These are phyloP conservation scores for Termitomyces titanicus DNA, from an alignment of 768 basidiomycete genomes.

Conservation along the genomic window DNA sequence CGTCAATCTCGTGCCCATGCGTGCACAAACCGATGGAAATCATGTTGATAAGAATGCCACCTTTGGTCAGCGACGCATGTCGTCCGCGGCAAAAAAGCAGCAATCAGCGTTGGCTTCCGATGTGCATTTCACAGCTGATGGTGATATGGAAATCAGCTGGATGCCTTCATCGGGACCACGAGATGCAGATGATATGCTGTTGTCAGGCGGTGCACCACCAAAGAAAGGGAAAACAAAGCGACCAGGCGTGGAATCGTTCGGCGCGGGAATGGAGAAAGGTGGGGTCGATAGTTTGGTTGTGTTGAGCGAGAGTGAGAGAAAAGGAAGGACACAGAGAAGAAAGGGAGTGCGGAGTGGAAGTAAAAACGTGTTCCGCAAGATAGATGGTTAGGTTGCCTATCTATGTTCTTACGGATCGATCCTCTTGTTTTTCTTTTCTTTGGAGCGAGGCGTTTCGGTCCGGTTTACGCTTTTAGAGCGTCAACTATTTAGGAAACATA, in stretches of 20 bases:
- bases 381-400: constrained; percentile 16
- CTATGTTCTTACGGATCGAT: neutral
- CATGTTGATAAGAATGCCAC: constrained; percentile 49
- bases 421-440: neutral
- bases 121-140: constrained; percentile 38
- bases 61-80: constrained; percentile 65
- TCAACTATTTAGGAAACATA: too few relatives aligned
- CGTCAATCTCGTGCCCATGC: constrained; percentile 66
- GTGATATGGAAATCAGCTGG: constrained; percentile 84
- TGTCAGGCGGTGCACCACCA: constrained; percentile 20
- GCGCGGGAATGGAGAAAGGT: constrained; percentile 87
- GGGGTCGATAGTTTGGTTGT: constrained; percentile 43
- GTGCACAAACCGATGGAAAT: constrained; percentile 32
- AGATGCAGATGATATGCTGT: constrained; percentile 30
- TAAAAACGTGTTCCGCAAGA: constrained; percentile 71
- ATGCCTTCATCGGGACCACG: constrained; percentile 49
- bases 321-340: constrained; percentile 77
- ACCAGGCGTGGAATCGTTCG: constrained; percentile 76
- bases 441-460: too few relatives aligned
- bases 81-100: constrained; percentile 15
- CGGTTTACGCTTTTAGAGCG: too few relatives aligned
- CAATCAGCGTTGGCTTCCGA: constrained; percentile 10
- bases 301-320: constrained; percentile 62
- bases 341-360: constrained; percentile 85
- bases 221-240: constrained; percentile 34